Evolutionary conservation across 495 filamentous ascomycete genomes (phyloP).

Genomic region (Aspergillus steynii): DNA sequence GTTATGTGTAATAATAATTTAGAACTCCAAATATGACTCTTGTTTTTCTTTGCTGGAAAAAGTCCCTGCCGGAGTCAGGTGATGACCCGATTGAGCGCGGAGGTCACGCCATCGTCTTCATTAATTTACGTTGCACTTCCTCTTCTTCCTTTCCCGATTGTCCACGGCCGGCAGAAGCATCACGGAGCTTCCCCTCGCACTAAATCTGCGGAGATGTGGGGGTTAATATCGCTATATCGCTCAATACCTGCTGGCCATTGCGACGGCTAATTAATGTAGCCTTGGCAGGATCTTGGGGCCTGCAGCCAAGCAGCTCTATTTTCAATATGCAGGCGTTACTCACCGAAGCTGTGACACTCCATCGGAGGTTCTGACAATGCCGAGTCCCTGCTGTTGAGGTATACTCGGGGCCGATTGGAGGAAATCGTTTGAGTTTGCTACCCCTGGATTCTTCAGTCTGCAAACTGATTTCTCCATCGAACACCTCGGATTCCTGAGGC

Average conservation of each 20-base stretch:
- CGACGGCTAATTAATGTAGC: not conserved
- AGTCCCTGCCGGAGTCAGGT: not conserved
- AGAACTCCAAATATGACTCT: not conserved
- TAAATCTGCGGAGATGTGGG: too few relatives aligned
- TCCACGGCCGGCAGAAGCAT: slow-evolving; percentile 8
- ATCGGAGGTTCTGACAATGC: not conserved
- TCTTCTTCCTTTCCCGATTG: slow-evolving; percentile 8
- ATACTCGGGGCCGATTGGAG: not conserved
- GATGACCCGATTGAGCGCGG: not conserved
- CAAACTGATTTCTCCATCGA: not conserved
- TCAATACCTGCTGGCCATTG: too few relatives aligned
- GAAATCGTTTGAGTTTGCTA: not conserved
- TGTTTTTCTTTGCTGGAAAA: not conserved
- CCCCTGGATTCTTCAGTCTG: not conserved
- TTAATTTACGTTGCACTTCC: not conserved
- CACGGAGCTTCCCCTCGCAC: not conserved
- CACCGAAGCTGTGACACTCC: not conserved
- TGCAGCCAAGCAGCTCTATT: slow-evolving; percentile 1
- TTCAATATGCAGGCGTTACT: not conserved
- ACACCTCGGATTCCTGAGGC: not conserved
- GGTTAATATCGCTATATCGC: too few relatives aligned
- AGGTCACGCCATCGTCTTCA: not conserved
- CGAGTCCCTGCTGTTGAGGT: too few relatives aligned
- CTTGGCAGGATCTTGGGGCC: not conserved
- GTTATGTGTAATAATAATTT: slow-evolving; percentile 1